These are phyloP conservation scores for Hirsutella rhossiliensis DNA, from an alignment of 2,329 filamentous ascomycete genomes.

Conservation along the genomic window DNA sequence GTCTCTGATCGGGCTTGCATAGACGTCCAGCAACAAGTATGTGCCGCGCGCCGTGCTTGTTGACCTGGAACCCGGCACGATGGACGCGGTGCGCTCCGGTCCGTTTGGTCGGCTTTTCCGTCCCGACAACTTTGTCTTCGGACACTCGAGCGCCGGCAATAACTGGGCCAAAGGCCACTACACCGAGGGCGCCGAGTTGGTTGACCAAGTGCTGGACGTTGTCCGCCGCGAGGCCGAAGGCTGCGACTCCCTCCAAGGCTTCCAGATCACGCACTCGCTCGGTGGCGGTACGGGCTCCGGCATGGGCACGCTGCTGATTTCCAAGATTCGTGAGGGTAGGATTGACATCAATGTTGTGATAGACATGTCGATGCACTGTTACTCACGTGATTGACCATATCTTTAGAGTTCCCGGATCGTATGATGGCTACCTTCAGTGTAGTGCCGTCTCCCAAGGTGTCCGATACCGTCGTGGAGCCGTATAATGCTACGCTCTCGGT, in stretches of 20 bases:
- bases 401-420: conserved; percentile 84
- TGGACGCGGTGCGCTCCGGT: conserved; percentile 97
- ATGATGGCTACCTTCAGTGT: conserved; percentile 99
- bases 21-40: conserved; percentile 98
- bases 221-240: conserved; percentile 97
- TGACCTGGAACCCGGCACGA: conserved; percentile 98
- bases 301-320: conserved; percentile 99
- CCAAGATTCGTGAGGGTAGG: conserved; percentile 86
- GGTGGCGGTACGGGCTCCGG: conserved; percentile 99
- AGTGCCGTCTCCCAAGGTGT: conserved; percentile 97
- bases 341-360: background rate
- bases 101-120: conserved; percentile 99
- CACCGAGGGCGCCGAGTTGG: conserved; percentile 98
- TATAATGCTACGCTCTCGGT: conserved; percentile 99
- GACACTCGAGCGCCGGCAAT: conserved; percentile 99
- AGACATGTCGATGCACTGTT: background rate
- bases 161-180: conserved; percentile 99
- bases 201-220: conserved; percentile 96
- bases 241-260: conserved; percentile 98
- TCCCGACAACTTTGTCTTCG: conserved; percentile 99
- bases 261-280: conserved; percentile 99
- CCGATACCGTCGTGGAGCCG: conserved; percentile 97
- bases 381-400: background rate
- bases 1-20: background rate
- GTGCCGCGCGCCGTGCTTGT: conserved; percentile 98